A percentile compares a stretch with the other conserved stretches of the same genome.
These are phyloP conservation scores for Hyparrhenia diplandra DNA, from an alignment of 176 grass and related monocot species.

Conservation along the genomic window DNA sequence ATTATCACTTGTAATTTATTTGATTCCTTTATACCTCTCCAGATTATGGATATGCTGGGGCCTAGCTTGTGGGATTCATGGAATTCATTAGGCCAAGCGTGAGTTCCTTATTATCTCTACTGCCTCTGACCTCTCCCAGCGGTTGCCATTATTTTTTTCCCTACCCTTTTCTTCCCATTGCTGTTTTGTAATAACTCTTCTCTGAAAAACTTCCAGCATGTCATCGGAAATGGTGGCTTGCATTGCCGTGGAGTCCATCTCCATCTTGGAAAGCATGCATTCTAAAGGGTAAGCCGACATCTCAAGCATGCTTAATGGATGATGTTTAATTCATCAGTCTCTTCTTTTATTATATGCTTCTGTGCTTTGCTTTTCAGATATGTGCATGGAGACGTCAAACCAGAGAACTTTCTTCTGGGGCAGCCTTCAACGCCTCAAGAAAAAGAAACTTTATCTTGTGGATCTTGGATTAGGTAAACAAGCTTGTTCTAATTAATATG, in stretches of 20 bases:
- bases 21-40: not conserved
- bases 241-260: constrained; percentile 73
- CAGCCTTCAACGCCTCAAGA: constrained; percentile 82
- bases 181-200: constrained; percentile 22
- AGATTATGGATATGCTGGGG: constrained; percentile 94
- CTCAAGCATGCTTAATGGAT: not conserved
- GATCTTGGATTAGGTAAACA: constrained; percentile 85
- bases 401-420: constrained; percentile 85
- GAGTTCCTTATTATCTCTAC: constrained; percentile 24
- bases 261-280: constrained; percentile 88
- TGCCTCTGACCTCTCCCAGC: not conserved
- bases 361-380: constrained; percentile 40
- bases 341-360: not conserved
- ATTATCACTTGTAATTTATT: not conserved
- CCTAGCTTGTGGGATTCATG: constrained; percentile 91
- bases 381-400: constrained; percentile 90
- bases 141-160: not conserved
- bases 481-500: not conserved
- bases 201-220: constrained; percentile 54
- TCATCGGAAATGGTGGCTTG: constrained; percentile 86
- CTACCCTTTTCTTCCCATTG: not conserved
- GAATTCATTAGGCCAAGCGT: constrained; percentile 82
- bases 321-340: not conserved
- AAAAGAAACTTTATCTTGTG: constrained; percentile 88
- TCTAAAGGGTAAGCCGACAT: constrained; percentile 56